phyloP scores from a whole-genome alignment of 805 yeast species.

The Teunomyces tritomae region DNA sequence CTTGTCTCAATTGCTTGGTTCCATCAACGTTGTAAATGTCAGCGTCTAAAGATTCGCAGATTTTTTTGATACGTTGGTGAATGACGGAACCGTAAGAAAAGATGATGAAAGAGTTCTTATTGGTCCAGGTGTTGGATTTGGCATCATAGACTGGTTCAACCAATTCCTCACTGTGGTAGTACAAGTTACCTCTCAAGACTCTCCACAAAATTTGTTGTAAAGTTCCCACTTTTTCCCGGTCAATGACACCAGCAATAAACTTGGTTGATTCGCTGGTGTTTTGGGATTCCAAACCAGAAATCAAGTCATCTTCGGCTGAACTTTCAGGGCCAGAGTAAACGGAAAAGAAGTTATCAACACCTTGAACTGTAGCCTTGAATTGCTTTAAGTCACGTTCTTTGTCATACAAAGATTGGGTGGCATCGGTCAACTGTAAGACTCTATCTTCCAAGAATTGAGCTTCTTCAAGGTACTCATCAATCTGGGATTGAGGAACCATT shows the following conservation, averaged over 20 bases:
- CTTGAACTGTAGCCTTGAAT: constrained; percentile 50
- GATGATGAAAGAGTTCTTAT: constrained; percentile 80
- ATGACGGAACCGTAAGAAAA: constrained; percentile 88
- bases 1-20: constrained; percentile 24
- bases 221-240: constrained; percentile 63
- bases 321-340: constrained; percentile 18
- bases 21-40: constrained; percentile 60
- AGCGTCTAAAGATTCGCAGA: constrained; percentile 90
- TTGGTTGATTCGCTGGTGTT: constrained; percentile 19
- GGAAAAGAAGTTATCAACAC: constrained; percentile 35
- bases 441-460: constrained; percentile 72
- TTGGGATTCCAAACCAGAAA: constrained; percentile 37
- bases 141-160: constrained; percentile 66
- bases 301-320: constrained; percentile 30
- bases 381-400: constrained; percentile 70
- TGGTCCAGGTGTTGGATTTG: constrained; percentile 52
- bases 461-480: constrained; percentile 67
- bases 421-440: constrained; percentile 65
- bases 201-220: constrained; percentile 89
- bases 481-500: constrained; percentile 49
- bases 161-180: constrained; percentile 70
- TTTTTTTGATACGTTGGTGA: constrained; percentile 68
- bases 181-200: constrained; percentile 87
- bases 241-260: constrained; percentile 80
- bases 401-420: constrained; percentile 60